Conservation (phyloP, 345 rosid species). For the Turritis glabra region DNA sequence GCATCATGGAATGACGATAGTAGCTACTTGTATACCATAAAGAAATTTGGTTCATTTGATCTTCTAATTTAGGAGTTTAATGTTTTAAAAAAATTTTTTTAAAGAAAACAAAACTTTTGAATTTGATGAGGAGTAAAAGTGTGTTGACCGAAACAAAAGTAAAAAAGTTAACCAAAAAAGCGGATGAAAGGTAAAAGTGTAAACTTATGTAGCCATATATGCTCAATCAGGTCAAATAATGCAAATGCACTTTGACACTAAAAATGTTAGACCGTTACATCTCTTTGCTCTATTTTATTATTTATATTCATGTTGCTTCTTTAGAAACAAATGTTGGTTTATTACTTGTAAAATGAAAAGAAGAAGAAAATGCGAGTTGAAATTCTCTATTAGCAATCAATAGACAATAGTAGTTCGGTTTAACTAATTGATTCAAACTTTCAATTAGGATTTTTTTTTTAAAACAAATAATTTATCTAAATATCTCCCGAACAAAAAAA, state of each 20-base stretch:
- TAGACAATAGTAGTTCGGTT: neutral
- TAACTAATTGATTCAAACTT: neutral
- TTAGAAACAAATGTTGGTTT: neutral
- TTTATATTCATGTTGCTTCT: neutral
- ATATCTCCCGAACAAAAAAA: neutral
- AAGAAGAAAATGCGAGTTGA: neutral
- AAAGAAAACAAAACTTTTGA: neutral
- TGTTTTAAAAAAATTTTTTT: neutral
- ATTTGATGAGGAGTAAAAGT: neutral
- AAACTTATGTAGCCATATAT: neutral
- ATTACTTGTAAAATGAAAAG: neutral
- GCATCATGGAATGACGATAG: no score
- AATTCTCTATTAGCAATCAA: neutral
- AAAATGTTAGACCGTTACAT: conserved; percentile 22
- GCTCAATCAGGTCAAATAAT: conserved; percentile 14
- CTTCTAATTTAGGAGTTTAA: neutral
- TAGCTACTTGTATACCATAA: no score
- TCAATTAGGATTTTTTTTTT: neutral
- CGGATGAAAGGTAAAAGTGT: neutral
- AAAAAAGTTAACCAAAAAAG: neutral
- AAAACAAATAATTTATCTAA: neutral
- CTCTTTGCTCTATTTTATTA: neutral
- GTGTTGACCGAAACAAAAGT: neutral
- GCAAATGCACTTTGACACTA: conserved; percentile 3
- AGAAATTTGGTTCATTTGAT: neutral